Percentiles rank a stretch among this genome's conserved stretches.
Conservation (phyloP, 2,329 filamentous ascomycete species). For the Pseudocercospora fuligena region DNA sequence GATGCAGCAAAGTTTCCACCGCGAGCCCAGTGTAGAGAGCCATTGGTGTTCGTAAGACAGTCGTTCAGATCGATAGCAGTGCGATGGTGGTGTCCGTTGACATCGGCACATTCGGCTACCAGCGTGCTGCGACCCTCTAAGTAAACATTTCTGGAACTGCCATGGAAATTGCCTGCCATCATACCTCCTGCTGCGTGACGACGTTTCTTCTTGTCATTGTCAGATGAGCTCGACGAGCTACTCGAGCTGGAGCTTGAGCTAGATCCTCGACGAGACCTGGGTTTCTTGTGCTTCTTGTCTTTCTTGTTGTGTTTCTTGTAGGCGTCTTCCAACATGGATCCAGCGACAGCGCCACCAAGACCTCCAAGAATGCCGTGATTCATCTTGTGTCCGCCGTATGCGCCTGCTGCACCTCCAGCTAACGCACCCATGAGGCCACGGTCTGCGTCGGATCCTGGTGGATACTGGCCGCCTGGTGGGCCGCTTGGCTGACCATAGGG, state of each 20-base stretch:
- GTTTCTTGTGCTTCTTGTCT: conserved; percentile 37
- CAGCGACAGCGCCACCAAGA: conserved; percentile 60
- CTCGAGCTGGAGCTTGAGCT: conserved; percentile 26
- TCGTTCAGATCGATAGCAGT: conserved; percentile 45
- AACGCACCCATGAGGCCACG: conserved; percentile 62
- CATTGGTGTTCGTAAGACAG: conserved; percentile 45
- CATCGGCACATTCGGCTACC: conserved; percentile 43
- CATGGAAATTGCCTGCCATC: conserved; percentile 47
- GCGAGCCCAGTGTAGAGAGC: conserved; percentile 43
- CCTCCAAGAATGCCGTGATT: conserved; percentile 63
- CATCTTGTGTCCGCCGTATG: conserved; percentile 61
- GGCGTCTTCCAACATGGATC: conserved; percentile 60
- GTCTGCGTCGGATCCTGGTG: conserved; percentile 49
- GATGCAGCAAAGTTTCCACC: conserved; percentile 46
- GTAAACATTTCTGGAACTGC: conserved; percentile 40
- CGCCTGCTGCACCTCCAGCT: conserved; percentile 62
- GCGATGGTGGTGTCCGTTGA: conserved; percentile 40
- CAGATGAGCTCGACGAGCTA: conserved; percentile 29
- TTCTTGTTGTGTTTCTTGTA: conserved; percentile 51
- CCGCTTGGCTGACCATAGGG: conserved; percentile 23
- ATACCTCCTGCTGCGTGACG: conserved; percentile 23
- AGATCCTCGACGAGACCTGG: conserved; percentile 22
- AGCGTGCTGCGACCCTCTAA: conserved; percentile 44
- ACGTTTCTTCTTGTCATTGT: conserved; percentile 23
- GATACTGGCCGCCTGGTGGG: conserved; percentile 16